Conservation (phyloP, 2,329 filamentous ascomycete species). For the Ampelomyces quisqualis region DNA sequence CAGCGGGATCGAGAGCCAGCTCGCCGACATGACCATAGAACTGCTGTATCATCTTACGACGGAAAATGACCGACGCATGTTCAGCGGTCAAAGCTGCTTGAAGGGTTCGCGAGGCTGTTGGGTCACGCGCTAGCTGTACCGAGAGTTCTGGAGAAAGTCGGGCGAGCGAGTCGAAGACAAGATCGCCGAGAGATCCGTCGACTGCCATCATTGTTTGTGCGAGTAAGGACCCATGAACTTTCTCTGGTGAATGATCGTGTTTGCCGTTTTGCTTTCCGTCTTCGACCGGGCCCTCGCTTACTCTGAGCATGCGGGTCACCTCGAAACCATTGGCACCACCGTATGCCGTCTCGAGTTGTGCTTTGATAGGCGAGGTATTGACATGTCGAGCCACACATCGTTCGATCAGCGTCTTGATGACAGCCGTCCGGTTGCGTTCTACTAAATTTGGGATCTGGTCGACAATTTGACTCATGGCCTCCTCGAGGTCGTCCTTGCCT, state of each 20-base stretch:
- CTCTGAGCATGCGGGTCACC: constrained; percentile 61
- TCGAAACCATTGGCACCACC: constrained; percentile 52
- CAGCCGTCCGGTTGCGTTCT: constrained; percentile 71
- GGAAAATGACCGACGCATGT: constrained; percentile 57
- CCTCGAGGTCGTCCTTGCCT: constrained; percentile 79
- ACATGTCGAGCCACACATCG: constrained; percentile 70
- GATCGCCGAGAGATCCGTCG: constrained; percentile 65
- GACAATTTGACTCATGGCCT: constrained; percentile 69
- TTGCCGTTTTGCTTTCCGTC: constrained; percentile 36
- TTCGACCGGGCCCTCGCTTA: constrained; percentile 52
- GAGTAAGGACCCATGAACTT: constrained; percentile 81
- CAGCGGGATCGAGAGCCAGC: constrained; percentile 61
- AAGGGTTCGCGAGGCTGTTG: constrained; percentile 60
- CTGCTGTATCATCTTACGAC: constrained; percentile 63
- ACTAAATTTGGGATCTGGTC: constrained; percentile 74
- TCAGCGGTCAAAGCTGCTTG: constrained; percentile 62
- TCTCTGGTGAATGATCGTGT: constrained; percentile 47
- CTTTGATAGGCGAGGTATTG: constrained; percentile 57
- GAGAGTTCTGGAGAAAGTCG: constrained; percentile 52
- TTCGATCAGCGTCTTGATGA: constrained; percentile 81
- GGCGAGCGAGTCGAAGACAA: constrained; percentile 65
- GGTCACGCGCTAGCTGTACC: constrained; percentile 65
- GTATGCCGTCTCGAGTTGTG: constrained; percentile 60
- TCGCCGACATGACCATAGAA: constrained; percentile 63
- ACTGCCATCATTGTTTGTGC: constrained; percentile 76